Conservation (phyloP, 371 early-diverging fungal species). For the Rhizopus sp. region DNA sequence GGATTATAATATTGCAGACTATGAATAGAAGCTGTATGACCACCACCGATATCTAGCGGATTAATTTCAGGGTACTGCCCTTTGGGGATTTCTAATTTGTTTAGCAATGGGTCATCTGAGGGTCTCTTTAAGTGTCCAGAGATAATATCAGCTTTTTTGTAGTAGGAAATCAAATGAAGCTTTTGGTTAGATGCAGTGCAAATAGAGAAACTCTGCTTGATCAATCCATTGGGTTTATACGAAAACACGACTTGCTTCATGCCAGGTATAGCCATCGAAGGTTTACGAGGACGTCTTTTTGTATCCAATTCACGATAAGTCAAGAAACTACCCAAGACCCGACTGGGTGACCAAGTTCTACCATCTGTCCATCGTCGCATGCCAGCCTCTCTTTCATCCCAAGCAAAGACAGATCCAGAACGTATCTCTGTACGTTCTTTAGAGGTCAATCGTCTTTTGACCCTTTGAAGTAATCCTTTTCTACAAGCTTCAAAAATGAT, state of each 20-base stretch:
- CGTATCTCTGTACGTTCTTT: conserved; percentile 76
- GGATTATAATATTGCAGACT: conserved; percentile 8
- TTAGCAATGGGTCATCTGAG: conserved; percentile 44
- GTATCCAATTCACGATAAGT: conserved; percentile 80
- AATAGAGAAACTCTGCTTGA: conserved; percentile 86
- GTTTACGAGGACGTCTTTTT: conserved; percentile 41
- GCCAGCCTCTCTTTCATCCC: conserved; percentile 89
- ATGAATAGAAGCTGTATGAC: conserved; percentile 23
- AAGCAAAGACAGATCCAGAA: conserved; percentile 88
- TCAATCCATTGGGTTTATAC: conserved; percentile 75
- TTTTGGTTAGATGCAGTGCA: conserved; percentile 77
- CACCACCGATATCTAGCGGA: conserved; percentile 42
- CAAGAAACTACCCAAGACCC: conserved; percentile 81
- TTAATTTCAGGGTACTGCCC: conserved; percentile 60
- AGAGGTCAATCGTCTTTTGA: conserved; percentile 77
- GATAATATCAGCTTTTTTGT: conserved; percentile 71
- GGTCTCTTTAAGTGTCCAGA: conserved; percentile 53
- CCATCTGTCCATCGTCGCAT: conserved; percentile 95
- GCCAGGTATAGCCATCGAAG: conserved; percentile 15
- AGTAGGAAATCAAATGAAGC: conserved; percentile 87
- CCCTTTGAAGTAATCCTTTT: conserved; percentile 61
- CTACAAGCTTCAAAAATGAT: conserved; percentile 83
- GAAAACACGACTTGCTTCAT: conserved; percentile 21
- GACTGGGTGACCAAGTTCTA: conserved; percentile 83
- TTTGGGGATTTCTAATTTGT: conserved; percentile 51